These are phyloP conservation scores for Fusarium sp. DNA, from an alignment of 2,329 filamentous ascomycete genomes.

Conservation along the genomic window DNA sequence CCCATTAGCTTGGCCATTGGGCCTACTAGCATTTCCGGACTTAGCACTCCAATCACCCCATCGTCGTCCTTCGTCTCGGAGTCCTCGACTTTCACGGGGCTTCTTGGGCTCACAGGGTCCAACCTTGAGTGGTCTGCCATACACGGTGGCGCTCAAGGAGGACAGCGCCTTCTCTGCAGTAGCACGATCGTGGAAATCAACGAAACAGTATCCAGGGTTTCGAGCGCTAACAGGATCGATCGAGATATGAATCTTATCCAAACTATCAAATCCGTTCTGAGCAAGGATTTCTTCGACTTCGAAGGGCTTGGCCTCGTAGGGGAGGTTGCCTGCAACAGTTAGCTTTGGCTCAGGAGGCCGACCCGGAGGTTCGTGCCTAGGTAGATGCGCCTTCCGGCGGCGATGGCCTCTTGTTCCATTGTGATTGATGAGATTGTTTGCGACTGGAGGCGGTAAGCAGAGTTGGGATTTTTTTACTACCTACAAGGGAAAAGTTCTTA, in stretches of 20 bases:
- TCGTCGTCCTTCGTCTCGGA: constrained; percentile 45
- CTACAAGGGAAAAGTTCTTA: not conserved
- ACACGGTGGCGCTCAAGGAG: constrained; percentile 65
- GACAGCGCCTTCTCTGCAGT: constrained; percentile 64
- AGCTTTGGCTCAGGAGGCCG: not conserved
- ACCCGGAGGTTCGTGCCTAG: constrained; percentile 50
- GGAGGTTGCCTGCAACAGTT: constrained; percentile 59
- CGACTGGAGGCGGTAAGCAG: not conserved
- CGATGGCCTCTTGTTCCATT: constrained; percentile 39
- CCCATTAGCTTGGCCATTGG: not conserved
- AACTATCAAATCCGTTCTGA: constrained; percentile 51
- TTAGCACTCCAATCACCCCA: constrained; percentile 58
- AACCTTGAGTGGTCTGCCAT: constrained; percentile 70
- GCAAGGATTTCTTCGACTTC: constrained; percentile 71
- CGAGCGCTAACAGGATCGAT: constrained; percentile 74
- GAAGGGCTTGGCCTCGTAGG: constrained; percentile 61
- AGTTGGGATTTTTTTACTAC: not conserved
- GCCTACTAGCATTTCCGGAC: constrained; percentile 16
- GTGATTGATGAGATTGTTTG: not conserved
- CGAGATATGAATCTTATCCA: constrained; percentile 72
- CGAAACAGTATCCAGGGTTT: constrained; percentile 81
- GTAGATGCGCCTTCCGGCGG: constrained; percentile 63
- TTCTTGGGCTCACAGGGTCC: constrained; percentile 71
- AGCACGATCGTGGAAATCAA: constrained; percentile 70
- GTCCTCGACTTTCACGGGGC: constrained; percentile 26